A percentile compares a stretch with the other conserved stretches of the same genome.
phyloP scores from a whole-genome alignment of 257 asterid genomes.

The Solanum paucissectum region DNA sequence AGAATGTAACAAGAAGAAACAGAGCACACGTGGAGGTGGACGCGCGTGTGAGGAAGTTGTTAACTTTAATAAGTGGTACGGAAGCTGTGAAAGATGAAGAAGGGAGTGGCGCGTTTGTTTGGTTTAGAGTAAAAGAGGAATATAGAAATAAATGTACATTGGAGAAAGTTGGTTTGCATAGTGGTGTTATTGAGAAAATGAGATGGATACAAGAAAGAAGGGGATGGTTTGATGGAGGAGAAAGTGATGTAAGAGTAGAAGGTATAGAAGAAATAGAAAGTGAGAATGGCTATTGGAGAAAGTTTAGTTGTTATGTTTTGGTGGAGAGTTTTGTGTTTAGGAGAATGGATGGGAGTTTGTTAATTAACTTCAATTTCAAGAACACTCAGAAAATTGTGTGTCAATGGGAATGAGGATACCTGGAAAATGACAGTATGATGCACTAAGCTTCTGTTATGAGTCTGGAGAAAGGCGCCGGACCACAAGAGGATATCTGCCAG shows the following conservation, averaged over 20 bases:
- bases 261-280: slow-evolving; percentile 37
- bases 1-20: slow-evolving; percentile 15
- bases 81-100: slow-evolving; percentile 47
- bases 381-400: slow-evolving; percentile 34
- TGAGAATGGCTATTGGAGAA: slow-evolving; percentile 35
- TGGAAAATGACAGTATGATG: rapidly evolving
- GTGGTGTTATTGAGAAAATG: slow-evolving; percentile 41
- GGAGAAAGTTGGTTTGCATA: slow-evolving; percentile 39
- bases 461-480: background rate
- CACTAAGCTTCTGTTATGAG: background rate
- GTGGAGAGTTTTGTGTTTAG: slow-evolving; percentile 72
- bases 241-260: slow-evolving; percentile 39
- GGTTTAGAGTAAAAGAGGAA: slow-evolving; percentile 39
- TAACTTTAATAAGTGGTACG: slow-evolving; percentile 36
- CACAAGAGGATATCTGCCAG: background rate
- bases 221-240: slow-evolving; percentile 68
- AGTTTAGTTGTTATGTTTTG: slow-evolving; percentile 62
- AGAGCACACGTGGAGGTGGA: slow-evolving; percentile 21
- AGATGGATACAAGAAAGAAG: slow-evolving; percentile 51
- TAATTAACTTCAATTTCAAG: slow-evolving; percentile 44
- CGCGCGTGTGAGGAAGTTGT: slow-evolving; percentile 39
- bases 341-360: slow-evolving; percentile 61
- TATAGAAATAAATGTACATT: slow-evolving; percentile 6
- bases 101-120: slow-evolving; percentile 26
- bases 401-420: slow-evolving; percentile 41